Evolutionary conservation across 192 early-diverging fungal species (phyloP).

Genomic region (Chytriomyces hyalinus): DNA sequence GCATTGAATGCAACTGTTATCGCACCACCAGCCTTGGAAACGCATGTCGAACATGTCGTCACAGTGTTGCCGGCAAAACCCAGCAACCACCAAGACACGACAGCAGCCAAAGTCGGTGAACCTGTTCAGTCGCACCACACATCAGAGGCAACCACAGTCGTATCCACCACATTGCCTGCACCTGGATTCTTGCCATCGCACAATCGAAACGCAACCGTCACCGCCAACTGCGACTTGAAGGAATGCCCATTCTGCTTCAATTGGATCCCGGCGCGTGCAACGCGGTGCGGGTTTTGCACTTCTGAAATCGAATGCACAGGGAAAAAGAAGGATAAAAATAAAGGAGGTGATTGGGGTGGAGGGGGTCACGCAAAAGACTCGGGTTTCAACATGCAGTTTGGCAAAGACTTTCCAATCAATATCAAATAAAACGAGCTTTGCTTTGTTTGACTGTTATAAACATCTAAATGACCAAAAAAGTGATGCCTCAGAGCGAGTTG

Average conservation of each 20-base stretch:
- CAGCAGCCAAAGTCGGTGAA: not conserved
- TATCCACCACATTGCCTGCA: not conserved
- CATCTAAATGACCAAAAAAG: too few relatives aligned
- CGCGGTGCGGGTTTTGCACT: slow-evolving; percentile 14
- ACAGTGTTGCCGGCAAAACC: not conserved
- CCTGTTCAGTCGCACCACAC: not conserved
- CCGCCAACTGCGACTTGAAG: not conserved
- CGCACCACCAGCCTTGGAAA: not conserved
- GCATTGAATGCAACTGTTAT: not conserved
- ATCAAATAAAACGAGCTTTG: not conserved
- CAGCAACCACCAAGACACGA: not conserved
- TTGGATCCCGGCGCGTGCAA: slow-evolving; percentile 12
- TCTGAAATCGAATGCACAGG: not conserved
- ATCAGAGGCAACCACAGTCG: not conserved
- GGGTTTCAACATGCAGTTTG: not conserved
- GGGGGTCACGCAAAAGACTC: not conserved
- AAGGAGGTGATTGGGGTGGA: not conserved
- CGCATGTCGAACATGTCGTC: not conserved
- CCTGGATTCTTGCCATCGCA: not conserved
- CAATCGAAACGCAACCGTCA: not conserved
- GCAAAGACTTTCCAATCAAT: not conserved
- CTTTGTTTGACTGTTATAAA: not conserved
- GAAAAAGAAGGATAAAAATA: not conserved
- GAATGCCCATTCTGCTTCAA: slow-evolving; percentile 26
- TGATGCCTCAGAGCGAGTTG: too few relatives aligned